Evolutionary conservation across 2,329 filamentous ascomycete genomes (phyloP), one percentile per base, ranked within the genome.

Genomic region (Eurotiales sp.): DNA sequence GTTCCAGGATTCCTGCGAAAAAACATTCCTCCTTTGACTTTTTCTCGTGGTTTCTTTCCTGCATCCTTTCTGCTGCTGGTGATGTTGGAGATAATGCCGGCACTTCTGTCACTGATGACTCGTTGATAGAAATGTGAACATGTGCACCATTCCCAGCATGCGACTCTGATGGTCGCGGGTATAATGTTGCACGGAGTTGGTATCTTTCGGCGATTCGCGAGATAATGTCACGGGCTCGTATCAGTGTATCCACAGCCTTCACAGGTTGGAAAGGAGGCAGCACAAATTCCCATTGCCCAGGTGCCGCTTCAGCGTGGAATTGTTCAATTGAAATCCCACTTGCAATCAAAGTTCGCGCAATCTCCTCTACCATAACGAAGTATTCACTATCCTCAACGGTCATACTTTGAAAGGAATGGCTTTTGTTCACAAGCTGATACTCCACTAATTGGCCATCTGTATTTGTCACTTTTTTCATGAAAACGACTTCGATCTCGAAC

Each of bases 201-300:
- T 55, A 41, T 3, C 34, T 45, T 4, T 42, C 29, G 12, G 62
- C 59, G 0, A 58, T 41, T 1, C 39, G 46, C 14, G 37, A 45
- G 29, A 65, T 62, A 14, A 56, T 60, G 2, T 57, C 51, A 2
- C 61, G 58, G 5, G 63, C 62, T 25, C 50, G 56, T 8, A 64
- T 8, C 4, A 64, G 58, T 3, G 52, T 55, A 46, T 65, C 61
- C 21, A 60, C 58, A 4, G 63, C 61, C 6, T 55, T 15, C 6
- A 64, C 45, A 4, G 62, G 63, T 2, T 45, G 27, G 2, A 43
- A 21, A 3, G 61, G 61, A 2, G 56, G 57, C 1, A 65, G 54
- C 3, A 62, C 56, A 45, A 65, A 63, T 46, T 65, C 61, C 55
- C 58, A 65, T 46, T 65, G 63, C 2, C 61, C 61, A 1, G 61